Conservation (phyloP, 352 stramenopile species). For the Phytopythium boreale region DNA sequence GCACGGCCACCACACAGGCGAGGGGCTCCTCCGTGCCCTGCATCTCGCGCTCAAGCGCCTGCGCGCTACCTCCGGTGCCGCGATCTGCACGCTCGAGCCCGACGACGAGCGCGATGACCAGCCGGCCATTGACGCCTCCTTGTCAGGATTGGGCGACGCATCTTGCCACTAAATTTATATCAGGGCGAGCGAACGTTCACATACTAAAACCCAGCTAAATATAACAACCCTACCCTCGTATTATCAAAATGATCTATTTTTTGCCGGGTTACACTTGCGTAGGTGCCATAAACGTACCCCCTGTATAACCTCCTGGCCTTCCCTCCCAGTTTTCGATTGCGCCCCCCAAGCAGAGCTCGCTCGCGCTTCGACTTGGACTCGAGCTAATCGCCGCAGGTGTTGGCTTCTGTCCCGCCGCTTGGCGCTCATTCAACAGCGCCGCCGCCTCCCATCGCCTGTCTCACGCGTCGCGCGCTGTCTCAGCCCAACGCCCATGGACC, state of each 20-base stretch:
- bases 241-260: background rate
- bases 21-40: slow-evolving; percentile 44
- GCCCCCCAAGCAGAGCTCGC: no score
- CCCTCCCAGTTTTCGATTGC: no score
- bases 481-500: background rate
- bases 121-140: no score
- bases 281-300: background rate
- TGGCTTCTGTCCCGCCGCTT: background rate
- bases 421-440: background rate
- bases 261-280: background rate
- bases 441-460: background rate
- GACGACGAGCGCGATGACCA: background rate
- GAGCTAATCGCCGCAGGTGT: no score
- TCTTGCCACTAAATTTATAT: background rate
- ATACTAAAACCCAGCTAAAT: no score
- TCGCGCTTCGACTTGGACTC: no score
- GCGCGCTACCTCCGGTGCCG: slow-evolving; percentile 20
- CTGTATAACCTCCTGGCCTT: no score
- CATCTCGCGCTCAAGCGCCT: slow-evolving; percentile 50
- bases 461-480: background rate
- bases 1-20: slow-evolving; percentile 15
- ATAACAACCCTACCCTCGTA: no score
- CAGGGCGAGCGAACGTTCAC: no score
- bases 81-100: slow-evolving; percentile 16
- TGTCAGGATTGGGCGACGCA: no score